Evolutionary conservation across 2,329 filamentous ascomycete genomes (phyloP).

Genomic region (Xylariaceae sp.): DNA sequence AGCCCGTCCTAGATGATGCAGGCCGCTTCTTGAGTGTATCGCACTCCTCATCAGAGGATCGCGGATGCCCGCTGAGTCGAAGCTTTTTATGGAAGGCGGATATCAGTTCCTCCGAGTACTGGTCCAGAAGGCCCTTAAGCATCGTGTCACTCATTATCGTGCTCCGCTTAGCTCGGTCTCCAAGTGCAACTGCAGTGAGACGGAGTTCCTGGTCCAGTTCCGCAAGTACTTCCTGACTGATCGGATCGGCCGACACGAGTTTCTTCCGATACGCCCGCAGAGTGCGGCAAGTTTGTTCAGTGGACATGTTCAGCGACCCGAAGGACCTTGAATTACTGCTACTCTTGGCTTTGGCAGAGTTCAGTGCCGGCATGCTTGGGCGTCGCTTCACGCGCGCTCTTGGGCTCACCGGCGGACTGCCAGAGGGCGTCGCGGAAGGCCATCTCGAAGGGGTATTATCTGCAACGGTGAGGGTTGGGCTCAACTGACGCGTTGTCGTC

Average conservation of each 20-base stretch:
- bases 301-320: slow-evolving; percentile 55
- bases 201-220: slow-evolving; percentile 61
- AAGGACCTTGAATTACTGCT: slow-evolving; percentile 45
- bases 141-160: slow-evolving; percentile 52
- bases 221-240: slow-evolving; percentile 52
- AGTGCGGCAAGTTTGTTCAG: slow-evolving; percentile 59
- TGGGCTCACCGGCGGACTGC: slow-evolving; percentile 47
- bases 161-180: slow-evolving; percentile 50
- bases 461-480: slow-evolving; percentile 36
- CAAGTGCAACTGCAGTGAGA: slow-evolving; percentile 56
- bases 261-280: slow-evolving; percentile 60
- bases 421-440: slow-evolving; percentile 38
- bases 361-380: slow-evolving; percentile 50
- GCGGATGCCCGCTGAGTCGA: slow-evolving; percentile 32
- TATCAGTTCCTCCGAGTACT: slow-evolving; percentile 69
- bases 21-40: slow-evolving; percentile 15
- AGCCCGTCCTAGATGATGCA: slow-evolving; percentile 18
- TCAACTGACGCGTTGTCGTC: slow-evolving; percentile 34
- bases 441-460: slow-evolving; percentile 46
- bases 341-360: slow-evolving; percentile 45
- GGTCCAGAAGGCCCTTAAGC: slow-evolving; percentile 61
- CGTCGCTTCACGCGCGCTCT: slow-evolving; percentile 43
- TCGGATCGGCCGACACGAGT: slow-evolving; percentile 49
- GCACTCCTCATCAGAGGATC: slow-evolving; percentile 13
- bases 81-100: slow-evolving; percentile 69